Evolutionary conservation across 139 green algal species (phyloP), one percentile per base, ranked within the genome.

Genomic region (Volvox reticuliferus): DNA sequence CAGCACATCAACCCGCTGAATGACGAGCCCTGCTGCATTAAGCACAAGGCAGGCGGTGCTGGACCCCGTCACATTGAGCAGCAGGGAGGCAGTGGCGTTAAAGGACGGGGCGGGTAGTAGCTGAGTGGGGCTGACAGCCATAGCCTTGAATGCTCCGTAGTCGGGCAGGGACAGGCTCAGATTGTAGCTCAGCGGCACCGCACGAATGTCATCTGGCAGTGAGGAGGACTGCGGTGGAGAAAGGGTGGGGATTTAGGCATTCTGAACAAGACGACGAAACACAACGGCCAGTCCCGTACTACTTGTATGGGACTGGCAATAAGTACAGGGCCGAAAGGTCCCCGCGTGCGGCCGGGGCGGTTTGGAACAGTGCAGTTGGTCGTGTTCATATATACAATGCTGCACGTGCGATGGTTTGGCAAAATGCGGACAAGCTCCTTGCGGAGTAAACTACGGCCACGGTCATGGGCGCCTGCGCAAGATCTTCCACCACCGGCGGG

Each of bases 111-210:
- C 22, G 82, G 9, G 62, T 37, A 44, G 67, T 62, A 16, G 28
- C 30, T 13, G 30, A 65, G 82, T 22, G 17, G 63, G 28, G n/a
- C 63, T 69, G 67, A 44, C 55, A 30, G 35, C 26, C 26, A 6
- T 26, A 24, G 68, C 69, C 19, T n/a, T 71, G 79, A 86, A 86
- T 55, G 79, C 79, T 1, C 12, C 79, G 50, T 79, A 79, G 44
- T 67, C 67, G 85, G 85, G 85, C 19, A 89, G 69, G 1, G 85
- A 89, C 28, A 89, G 69, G 36, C 44, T n/a, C 85, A 89, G 44
- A 14, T 12, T 21, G 85, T 89, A 89, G 37, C 14, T 3, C 17
- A 68, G 28, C 3, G 85, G 85, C 17, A 1, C 3, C 1, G 18
- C 85, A 21, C 85, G 85, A 0, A 30, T 37, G 26, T 82, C 69